Evolutionary conservation across 2,329 filamentous ascomycete species (phyloP).

Genomic region (Immersiporthe knoxdaviesiana): DNA sequence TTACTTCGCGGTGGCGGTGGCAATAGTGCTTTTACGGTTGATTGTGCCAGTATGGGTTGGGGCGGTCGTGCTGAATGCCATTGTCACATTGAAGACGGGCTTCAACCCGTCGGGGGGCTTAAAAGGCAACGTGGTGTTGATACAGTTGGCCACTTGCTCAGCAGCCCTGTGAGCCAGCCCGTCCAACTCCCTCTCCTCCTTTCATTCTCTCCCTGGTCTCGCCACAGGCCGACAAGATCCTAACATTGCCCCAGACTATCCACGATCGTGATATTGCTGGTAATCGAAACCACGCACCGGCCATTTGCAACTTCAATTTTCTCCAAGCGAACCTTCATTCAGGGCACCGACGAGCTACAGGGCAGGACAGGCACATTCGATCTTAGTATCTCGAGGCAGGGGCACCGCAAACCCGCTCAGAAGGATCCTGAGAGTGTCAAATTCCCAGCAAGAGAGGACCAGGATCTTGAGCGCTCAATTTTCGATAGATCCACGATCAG

Average conservation of each 20-base stretch:
- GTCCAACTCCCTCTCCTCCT: too few relatives aligned
- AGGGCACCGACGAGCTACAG: neutral
- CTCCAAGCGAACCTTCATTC: constrained; percentile 20
- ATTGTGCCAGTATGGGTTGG: constrained; percentile 22
- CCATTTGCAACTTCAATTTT: constrained; percentile 25
- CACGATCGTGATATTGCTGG: constrained; percentile 8
- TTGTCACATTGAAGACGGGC: constrained; percentile 21
- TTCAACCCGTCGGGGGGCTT: constrained; percentile 9
- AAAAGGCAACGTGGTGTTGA: constrained; percentile 22
- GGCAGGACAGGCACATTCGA: constrained; percentile 6
- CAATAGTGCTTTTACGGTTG: constrained; percentile 21
- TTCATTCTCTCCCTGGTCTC: too few relatives aligned
- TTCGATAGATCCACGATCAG: constrained; percentile 15
- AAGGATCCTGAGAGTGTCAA: neutral
- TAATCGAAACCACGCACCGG: constrained; percentile 25
- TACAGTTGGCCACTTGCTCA: constrained; percentile 14
- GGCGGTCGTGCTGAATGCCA: constrained; percentile 17
- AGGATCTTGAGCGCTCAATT: neutral
- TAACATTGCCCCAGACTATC: constrained; percentile 13
- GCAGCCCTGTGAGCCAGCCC: constrained; percentile 17
- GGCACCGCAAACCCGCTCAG: neutral
- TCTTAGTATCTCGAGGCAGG: constrained; percentile 19
- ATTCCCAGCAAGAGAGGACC: neutral
- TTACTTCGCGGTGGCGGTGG: constrained; percentile 20
- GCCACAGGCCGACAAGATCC: too few relatives aligned